Conservation (phyloP, 805 yeast genomes). For the Kurtzmaniella cleridarum region DNA sequence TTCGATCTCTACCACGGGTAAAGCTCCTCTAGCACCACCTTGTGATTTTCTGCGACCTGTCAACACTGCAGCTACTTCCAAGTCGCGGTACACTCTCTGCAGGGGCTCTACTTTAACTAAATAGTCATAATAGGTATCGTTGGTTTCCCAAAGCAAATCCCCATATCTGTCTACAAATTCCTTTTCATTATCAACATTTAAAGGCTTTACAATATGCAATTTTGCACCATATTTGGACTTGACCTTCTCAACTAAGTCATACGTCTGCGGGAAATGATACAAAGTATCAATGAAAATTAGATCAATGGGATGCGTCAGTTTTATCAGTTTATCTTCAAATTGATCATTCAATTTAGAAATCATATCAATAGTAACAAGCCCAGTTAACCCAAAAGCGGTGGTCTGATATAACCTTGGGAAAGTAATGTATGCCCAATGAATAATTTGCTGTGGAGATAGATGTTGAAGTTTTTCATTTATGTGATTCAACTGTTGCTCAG, state of each 20-base stretch:
- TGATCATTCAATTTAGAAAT: conserved; percentile 45
- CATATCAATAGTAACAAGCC: conserved; percentile 83
- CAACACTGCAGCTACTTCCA: conserved; percentile 75
- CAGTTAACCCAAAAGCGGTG: conserved; percentile 93
- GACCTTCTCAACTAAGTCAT: conserved; percentile 61
- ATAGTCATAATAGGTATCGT: conserved; percentile 78
- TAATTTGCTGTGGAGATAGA: conserved; percentile 62
- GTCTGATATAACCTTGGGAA: conserved; percentile 83
- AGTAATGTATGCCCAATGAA: conserved; percentile 78
- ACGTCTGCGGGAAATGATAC: conserved; percentile 93
- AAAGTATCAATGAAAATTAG: conserved; percentile 85
- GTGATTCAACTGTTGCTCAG: conserved; percentile 55
- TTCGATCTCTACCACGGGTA: conserved; percentile 76
- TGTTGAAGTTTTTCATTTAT: conserved; percentile 58
- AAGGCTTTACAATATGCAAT: conserved; percentile 66
- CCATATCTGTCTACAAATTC: conserved; percentile 72
- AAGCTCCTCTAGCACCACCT: conserved; percentile 72
- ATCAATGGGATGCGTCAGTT: conserved; percentile 46
- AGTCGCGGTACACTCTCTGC: conserved; percentile 71
- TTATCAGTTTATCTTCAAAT: conserved; percentile 4
- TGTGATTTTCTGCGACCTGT: conserved; percentile 90
- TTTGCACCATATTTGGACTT: conserved; percentile 48
- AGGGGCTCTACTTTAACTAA: conserved; percentile 91
- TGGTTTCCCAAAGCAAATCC: conserved; percentile 72
- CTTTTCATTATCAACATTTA: conserved; percentile 44